Conservation (phyloP, 176 grass and related monocot species). For the Cenchrus purpureus region DNA sequence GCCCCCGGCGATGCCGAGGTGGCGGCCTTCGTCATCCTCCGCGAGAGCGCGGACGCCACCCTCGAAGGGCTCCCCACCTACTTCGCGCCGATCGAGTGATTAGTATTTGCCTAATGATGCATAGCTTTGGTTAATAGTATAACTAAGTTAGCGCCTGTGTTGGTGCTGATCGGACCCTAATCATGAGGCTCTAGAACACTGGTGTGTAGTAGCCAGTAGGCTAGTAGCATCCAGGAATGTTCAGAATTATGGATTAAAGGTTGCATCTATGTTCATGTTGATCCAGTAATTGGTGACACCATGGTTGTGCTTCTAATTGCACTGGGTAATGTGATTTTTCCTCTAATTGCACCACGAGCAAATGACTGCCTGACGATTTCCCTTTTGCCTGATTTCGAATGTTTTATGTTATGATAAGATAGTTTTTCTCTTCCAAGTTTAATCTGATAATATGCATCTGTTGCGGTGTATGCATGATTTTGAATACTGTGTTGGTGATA, state of each 20-base stretch:
- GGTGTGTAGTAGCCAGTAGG: not conserved
- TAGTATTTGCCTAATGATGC: not conserved
- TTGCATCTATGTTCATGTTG: constrained; percentile 3
- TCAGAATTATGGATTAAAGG: not conserved
- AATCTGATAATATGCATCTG: not conserved
- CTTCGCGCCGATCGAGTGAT: not conserved
- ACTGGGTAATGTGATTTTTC: not conserved
- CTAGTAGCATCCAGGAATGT: not conserved
- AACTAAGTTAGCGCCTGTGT: not conserved
- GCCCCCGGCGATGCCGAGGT: not conserved
- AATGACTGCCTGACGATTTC: not conserved
- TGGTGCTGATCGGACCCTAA: not conserved
- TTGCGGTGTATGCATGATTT: not conserved
- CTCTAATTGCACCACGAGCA: not conserved
- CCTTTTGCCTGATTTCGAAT: not conserved
- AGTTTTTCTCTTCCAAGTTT: not conserved
- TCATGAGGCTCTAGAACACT: not conserved
- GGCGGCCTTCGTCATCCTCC: not conserved
- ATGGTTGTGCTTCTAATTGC: not conserved
- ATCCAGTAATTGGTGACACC: not conserved
- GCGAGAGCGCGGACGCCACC: not conserved
- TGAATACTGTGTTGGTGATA: not conserved
- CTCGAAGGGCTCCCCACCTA: constrained; percentile 4
- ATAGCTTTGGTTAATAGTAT: not conserved
- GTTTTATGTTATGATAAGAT: not conserved